Evolutionary conservation across 2,329 filamentous ascomycete genomes (phyloP).

Genomic region (Akanthomyces dipterigenus): DNA sequence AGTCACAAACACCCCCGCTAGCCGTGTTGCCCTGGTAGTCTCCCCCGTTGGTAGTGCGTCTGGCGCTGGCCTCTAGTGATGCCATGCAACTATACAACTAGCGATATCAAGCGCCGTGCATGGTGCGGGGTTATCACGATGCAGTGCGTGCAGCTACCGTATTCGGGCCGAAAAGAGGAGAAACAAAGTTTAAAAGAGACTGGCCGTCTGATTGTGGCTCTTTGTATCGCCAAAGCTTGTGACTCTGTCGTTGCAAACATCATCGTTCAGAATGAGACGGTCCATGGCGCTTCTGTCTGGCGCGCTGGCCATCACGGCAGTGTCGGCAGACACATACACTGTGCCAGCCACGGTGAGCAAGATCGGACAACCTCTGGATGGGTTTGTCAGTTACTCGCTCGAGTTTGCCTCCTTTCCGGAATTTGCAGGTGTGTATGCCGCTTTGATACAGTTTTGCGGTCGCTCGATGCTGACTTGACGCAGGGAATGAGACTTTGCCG

Average conservation of each 20-base stretch:
- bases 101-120: too few species aligned
- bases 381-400: conserved; percentile 46
- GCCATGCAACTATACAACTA: too few species aligned
- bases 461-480: not conserved
- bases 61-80: too few species aligned
- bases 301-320: not conserved
- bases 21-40: too few species aligned
- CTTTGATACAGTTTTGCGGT: not conserved
- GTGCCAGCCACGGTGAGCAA: not conserved
- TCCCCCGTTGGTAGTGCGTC: too few species aligned
- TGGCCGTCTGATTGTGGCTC: too few species aligned
- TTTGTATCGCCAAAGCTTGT: too few species aligned
- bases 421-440: conserved; percentile 32
- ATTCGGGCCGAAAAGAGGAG: not conserved
- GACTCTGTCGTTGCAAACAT: too few species aligned
- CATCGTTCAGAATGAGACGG: not conserved
- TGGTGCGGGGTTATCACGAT: not conserved
- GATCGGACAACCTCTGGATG: conserved; percentile 1
- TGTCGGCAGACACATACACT: not conserved
- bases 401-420: conserved; percentile 47
- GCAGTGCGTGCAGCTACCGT: not conserved
- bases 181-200: too few species aligned
- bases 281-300: not conserved
- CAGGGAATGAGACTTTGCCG: conserved; percentile 45
- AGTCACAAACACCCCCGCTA: too few species aligned